These are phyloP conservation scores for Talaromyces atroroseus DNA, from an alignment of 2,329 filamentous ascomycete species.

Conservation along the genomic window DNA sequence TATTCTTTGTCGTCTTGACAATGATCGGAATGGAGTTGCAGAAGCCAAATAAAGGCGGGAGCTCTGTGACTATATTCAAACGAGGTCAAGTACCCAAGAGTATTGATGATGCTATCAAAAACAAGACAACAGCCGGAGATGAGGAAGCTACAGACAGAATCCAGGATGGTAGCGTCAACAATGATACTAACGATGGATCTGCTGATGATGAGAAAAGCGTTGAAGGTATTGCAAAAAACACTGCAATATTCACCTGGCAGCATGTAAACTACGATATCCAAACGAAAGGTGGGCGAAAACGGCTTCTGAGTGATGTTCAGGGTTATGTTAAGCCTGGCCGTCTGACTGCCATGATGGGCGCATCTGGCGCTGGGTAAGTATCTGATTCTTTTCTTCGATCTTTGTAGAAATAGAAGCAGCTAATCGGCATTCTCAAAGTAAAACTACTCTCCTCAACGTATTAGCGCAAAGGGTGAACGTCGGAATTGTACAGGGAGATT, in stretches of 20 bases:
- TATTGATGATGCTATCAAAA: constrained; percentile 53
- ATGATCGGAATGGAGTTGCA: constrained; percentile 73
- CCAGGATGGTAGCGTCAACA: constrained; percentile 10
- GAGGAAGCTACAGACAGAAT: constrained; percentile 46
- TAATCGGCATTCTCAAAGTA: constrained; percentile 25
- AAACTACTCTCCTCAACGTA: constrained; percentile 45
- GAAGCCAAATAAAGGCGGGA: constrained; percentile 74
- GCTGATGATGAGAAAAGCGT: constrained; percentile 27
- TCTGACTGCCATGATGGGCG: constrained; percentile 75
- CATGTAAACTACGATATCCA: constrained; percentile 67
- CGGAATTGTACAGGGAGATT: constrained; percentile 39
- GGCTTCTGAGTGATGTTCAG: constrained; percentile 55
- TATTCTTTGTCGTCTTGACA: constrained; percentile 70
- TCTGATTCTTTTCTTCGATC: neutral
- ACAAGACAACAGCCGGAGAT: constrained; percentile 36
- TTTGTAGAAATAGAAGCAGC: neutral
- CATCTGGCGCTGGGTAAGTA: constrained; percentile 53
- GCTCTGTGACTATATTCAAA: constrained; percentile 55
- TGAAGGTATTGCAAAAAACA: constrained; percentile 55
- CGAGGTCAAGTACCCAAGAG: constrained; percentile 51
- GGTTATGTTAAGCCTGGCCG: constrained; percentile 73
- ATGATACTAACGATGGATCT: constrained; percentile 16
- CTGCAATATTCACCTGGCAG: constrained; percentile 79
- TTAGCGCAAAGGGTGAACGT: constrained; percentile 43
- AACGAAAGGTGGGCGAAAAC: constrained; percentile 39